Conservation (phyloP, 177 flowering plant genomes). For the Vitis hybrid region DNA sequence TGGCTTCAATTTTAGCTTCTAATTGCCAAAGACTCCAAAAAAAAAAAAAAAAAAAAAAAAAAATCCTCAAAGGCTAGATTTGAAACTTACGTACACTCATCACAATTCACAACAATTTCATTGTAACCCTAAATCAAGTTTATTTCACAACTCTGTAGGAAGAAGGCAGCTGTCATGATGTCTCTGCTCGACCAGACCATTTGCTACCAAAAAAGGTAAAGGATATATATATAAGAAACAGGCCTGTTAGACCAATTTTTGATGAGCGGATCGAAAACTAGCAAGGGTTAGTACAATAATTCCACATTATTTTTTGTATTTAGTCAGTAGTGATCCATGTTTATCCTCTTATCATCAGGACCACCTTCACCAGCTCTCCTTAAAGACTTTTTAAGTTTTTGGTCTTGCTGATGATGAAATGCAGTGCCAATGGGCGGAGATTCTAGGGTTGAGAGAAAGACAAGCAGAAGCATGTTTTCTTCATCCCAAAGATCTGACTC, state of each 20-base stretch:
- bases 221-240: no score
- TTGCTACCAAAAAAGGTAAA: no score
- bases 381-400: conserved; percentile 17
- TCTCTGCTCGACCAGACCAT: no score
- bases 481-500: conserved; percentile 22
- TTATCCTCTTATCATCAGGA: conserved; percentile 35
- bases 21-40: no score
- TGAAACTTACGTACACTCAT: no score
- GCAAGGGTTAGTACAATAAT: conserved; percentile 5
- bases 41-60: no score
- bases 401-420: conserved; percentile 52
- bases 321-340: conserved; percentile 11
- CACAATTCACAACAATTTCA: no score
- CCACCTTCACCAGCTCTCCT: conserved; percentile 36
- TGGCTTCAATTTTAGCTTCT: no score
- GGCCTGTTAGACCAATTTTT: not conserved
- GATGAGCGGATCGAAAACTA: not conserved
- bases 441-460: conserved; percentile 38
- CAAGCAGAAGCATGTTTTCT: conserved; percentile 42
- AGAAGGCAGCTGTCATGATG: no score
- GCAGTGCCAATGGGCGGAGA: conserved; percentile 30
- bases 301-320: conserved; percentile 2
- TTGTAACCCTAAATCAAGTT: no score
- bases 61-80: no score
- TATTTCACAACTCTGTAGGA: no score